Evolutionary conservation across 2,329 filamentous ascomycete species (phyloP).

Genomic region (Cyphellophora attinorum): DNA sequence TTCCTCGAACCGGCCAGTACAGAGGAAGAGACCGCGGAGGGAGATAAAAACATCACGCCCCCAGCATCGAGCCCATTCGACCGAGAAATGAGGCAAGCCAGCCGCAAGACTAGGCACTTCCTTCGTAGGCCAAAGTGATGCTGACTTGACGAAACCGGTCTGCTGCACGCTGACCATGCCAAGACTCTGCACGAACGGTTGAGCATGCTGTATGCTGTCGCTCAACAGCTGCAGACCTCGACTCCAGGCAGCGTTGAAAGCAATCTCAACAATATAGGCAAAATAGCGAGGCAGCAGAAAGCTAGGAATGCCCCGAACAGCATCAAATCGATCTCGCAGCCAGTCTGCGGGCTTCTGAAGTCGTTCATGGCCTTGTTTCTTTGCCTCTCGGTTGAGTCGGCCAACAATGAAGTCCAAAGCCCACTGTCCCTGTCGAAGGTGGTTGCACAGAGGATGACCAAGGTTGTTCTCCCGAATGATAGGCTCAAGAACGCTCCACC

Average conservation of each 20-base stretch:
- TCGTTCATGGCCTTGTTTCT: slow-evolving; percentile 50
- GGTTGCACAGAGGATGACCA: slow-evolving; percentile 85
- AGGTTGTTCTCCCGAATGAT: slow-evolving; percentile 85
- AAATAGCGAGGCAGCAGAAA: slow-evolving; percentile 93
- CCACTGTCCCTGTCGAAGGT: slow-evolving; percentile 86
- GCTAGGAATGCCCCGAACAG: slow-evolving; percentile 72
- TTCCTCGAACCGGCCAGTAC: slow-evolving; percentile 77
- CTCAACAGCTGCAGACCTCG: slow-evolving; percentile 71
- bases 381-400: slow-evolving; percentile 63
- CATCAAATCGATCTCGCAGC: slow-evolving; percentile 77
- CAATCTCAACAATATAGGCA: slow-evolving; percentile 75
- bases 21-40: slow-evolving; percentile 79
- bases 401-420: slow-evolving; percentile 78
- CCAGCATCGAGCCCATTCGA: slow-evolving; percentile 94
- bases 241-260: slow-evolving; percentile 75
- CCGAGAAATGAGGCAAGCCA: slow-evolving; percentile 85
- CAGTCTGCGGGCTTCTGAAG: slow-evolving; percentile 62
- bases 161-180: slow-evolving; percentile 88
- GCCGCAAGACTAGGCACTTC: slow-evolving; percentile 80
- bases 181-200: slow-evolving; percentile 80
- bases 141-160: slow-evolving; percentile 79
- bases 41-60: slow-evolving; percentile 96
- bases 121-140: slow-evolving; percentile 79
- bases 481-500: slow-evolving; percentile 85
- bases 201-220: slow-evolving; percentile 65